Percentiles rank a stretch among this genome's conserved stretches.
Conservation (phyloP, 768 basidiomycete species). For the Tricholoma matsutake region DNA sequence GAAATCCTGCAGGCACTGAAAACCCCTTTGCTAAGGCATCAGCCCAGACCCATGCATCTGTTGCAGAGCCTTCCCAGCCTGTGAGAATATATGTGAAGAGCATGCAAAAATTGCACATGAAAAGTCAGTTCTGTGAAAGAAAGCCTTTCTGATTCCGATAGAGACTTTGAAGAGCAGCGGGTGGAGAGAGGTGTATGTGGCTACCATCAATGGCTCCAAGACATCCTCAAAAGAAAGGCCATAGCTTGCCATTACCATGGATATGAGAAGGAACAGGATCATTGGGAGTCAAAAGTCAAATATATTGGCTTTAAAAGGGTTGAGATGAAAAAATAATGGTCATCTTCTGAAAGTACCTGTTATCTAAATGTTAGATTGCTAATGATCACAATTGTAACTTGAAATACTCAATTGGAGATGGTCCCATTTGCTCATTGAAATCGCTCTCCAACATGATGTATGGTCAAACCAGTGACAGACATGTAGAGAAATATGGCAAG, state of each 20-base stretch:
- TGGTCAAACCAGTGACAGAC: background rate
- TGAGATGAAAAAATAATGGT: conserved; percentile 5
- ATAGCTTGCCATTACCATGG: conserved; percentile 25
- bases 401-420: background rate
- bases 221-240: conserved; percentile 19
- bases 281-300: conserved; percentile 5
- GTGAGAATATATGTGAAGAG: conserved; percentile 24
- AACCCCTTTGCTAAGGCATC: background rate
- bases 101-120: conserved; percentile 24
- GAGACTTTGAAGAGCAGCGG: conserved; percentile 2
- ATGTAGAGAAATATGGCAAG: background rate
- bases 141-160: conserved; percentile 13
- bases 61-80: conserved; percentile 29
- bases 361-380: background rate
- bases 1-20: background rate
- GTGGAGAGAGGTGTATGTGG: conserved; percentile 9
- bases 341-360: conserved; percentile 8
- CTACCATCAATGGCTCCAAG: conserved; percentile 14
- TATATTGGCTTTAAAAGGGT: conserved; percentile 16
- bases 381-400: background rate
- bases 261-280: conserved; percentile 8
- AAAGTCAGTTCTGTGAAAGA: conserved; percentile 29
- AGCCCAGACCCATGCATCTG: conserved; percentile 21
- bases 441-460: background rate
- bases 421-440: background rate